A percentile compares a stretch with the other conserved stretches of the same genome.
These are phyloP conservation scores for Parachaetomium inaequale DNA, from an alignment of 495 filamentous ascomycete species.

Conservation along the genomic window DNA sequence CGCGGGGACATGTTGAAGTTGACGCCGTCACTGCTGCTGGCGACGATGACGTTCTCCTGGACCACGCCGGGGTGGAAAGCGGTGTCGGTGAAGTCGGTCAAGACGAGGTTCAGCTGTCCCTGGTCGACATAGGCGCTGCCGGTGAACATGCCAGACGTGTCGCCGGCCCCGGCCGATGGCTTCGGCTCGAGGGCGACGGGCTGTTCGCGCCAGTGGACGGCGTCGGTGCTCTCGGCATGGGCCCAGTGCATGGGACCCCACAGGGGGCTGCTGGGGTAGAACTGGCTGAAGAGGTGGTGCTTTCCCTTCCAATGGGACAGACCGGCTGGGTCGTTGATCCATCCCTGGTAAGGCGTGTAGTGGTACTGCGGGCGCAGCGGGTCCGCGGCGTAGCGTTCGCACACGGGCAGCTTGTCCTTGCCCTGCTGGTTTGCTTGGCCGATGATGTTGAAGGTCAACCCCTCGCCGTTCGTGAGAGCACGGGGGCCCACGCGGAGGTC, in stretches of 20 bases:
- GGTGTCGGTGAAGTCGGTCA: background rate
- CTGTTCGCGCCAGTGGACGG: slow-evolving; percentile 5
- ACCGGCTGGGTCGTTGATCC: slow-evolving; percentile 10
- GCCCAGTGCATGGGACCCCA: slow-evolving; percentile 9
- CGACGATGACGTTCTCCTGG: background rate
- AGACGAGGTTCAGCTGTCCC: background rate
- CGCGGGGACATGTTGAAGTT: background rate
- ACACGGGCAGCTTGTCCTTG: background rate
- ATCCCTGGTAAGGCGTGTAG: slow-evolving; percentile 11
- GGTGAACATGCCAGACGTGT: slow-evolving; percentile 1
- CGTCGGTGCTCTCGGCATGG: slow-evolving; percentile 3
- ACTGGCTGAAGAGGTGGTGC: slow-evolving; percentile 12
- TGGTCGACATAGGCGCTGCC: background rate
- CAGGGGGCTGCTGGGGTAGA: background rate
- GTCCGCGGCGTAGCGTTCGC: background rate
- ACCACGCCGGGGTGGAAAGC: background rate
- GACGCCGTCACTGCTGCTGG: slow-evolving; percentile 1
- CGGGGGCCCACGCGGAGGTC: slow-evolving; percentile 1
- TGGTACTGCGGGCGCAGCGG: slow-evolving; percentile 9
- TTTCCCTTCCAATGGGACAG: slow-evolving; percentile 4
- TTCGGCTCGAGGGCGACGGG: slow-evolving; percentile 2
- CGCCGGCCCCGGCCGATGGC: background rate
- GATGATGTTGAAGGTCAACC: slow-evolving; percentile 9
- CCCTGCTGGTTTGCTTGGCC: slow-evolving; percentile 5
- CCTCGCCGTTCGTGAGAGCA: background rate